Evolutionary conservation across 2,329 filamentous ascomycete species (phyloP).

Genomic region (Nemania bipapillata): DNA sequence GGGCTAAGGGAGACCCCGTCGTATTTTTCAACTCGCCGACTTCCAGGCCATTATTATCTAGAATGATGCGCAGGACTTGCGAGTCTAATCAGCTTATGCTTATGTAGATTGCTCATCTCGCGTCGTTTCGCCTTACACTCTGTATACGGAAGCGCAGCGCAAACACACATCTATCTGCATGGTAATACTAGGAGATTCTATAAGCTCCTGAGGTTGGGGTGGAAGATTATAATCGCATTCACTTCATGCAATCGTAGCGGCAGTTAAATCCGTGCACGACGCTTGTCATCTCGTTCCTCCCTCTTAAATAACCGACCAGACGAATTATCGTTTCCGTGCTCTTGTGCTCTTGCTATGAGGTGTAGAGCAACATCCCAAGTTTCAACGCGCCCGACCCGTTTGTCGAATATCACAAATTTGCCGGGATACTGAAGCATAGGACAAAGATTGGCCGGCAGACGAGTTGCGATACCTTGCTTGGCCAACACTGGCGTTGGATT

Average conservation of each 20-base stretch:
- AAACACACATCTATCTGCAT: slow-evolving; percentile 18
- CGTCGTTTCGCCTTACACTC: slow-evolving; percentile 19
- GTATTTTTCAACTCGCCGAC: background rate
- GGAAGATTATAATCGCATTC: slow-evolving; percentile 19
- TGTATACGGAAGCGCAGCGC: background rate
- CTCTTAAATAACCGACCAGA: slow-evolving; percentile 25
- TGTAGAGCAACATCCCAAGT: slow-evolving; percentile 19
- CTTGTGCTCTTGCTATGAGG: slow-evolving; percentile 32
- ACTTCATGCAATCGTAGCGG: slow-evolving; percentile 27
- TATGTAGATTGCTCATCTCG: background rate
- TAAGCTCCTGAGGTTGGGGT: slow-evolving; percentile 22
- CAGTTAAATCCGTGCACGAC: slow-evolving; percentile 15
- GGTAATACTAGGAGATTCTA: slow-evolving; percentile 36
- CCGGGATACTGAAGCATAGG: slow-evolving; percentile 12
- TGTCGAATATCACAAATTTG: slow-evolving; percentile 17
- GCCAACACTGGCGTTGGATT: slow-evolving; percentile 11
- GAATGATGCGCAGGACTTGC: slow-evolving; percentile 15
- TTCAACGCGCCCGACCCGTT: slow-evolving; percentile 17
- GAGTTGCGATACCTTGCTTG: slow-evolving; percentile 5
- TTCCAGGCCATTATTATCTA: slow-evolving; percentile 1
- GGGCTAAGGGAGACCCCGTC: slow-evolving; percentile 14
- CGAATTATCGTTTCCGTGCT: slow-evolving; percentile 3
- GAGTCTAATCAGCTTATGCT: slow-evolving; percentile 9
- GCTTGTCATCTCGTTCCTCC: slow-evolving; percentile 9
- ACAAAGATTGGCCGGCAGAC: slow-evolving; percentile 7